Conservation (phyloP, 108 stramenopile genomes). For the Skeletonema marinoi region DNA sequence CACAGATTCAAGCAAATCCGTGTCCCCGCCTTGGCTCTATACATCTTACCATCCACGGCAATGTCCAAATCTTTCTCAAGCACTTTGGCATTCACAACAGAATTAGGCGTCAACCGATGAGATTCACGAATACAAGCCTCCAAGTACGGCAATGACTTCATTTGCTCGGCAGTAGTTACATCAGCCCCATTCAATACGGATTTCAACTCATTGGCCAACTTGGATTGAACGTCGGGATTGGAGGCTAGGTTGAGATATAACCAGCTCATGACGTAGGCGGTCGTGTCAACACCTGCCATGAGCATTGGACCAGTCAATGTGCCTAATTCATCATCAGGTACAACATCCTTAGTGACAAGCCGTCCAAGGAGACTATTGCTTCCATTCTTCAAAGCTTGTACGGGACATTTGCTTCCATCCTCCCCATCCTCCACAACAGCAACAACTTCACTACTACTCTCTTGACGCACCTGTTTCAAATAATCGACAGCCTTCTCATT, state of each 20-base stretch:
- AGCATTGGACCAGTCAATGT: constrained; percentile 22
- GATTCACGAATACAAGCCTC: constrained; percentile 43
- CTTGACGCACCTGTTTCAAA: constrained; percentile 2
- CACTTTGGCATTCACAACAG: constrained; percentile 1
- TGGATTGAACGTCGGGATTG: constrained; percentile 32
- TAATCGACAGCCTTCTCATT: constrained; percentile 3
- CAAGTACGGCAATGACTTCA: constrained; percentile 29
- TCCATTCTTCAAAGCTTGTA: constrained; percentile 1
- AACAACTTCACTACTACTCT: not conserved
- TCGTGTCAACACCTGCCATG: constrained; percentile 42
- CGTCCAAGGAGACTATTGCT: constrained; percentile 9
- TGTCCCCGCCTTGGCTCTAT: constrained; percentile 9
- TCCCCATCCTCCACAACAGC: not conserved
- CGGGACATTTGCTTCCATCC: constrained; percentile 20
- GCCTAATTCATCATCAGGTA: constrained; percentile 28
- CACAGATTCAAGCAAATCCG: constrained; percentile 17
- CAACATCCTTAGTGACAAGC: constrained; percentile 8
- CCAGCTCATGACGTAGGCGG: constrained; percentile 38
- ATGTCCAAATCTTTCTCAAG: constrained; percentile 28
- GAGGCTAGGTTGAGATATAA: constrained; percentile 36
- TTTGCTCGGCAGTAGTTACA: constrained; percentile 31
- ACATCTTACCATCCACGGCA: constrained; percentile 7
- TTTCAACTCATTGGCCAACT: constrained; percentile 33
- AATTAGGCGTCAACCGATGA: constrained; percentile 25
- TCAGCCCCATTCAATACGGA: constrained; percentile 32